Percentiles rank a stretch among this genome's conserved stretches.
Evolutionary conservation across 768 basidiomycete genomes (phyloP).

Genomic region (Tylopilus subfusipes): DNA sequence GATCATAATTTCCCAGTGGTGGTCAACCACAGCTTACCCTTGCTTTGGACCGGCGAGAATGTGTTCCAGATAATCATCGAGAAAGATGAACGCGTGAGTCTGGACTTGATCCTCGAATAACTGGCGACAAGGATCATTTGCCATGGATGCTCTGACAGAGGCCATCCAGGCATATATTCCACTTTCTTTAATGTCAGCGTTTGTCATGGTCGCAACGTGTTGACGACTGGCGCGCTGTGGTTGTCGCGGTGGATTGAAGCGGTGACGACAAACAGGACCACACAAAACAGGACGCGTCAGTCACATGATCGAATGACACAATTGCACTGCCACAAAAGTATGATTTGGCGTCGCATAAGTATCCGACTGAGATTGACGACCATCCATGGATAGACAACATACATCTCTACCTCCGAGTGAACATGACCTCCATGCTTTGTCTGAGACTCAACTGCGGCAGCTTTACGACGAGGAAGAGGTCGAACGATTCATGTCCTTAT

Average conservation of each 20-base stretch:
- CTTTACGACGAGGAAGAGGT: slow-evolving; percentile 65
- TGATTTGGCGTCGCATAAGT: no score
- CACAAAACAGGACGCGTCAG: slow-evolving; percentile 23
- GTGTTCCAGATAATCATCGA: slow-evolving; percentile 72
- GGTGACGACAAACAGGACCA: slow-evolving; percentile 15
- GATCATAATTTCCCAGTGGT: background rate
- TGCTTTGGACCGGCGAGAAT: slow-evolving; percentile 64
- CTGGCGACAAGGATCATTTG: slow-evolving; percentile 66
- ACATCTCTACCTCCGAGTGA: background rate
- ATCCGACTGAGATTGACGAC: background rate
- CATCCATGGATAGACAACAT: slow-evolving; percentile 9
- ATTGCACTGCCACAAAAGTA: background rate
- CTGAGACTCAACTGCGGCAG: slow-evolving; percentile 53
- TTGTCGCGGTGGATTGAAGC: background rate
- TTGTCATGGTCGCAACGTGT: slow-evolving; percentile 8
- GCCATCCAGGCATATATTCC: slow-evolving; percentile 72
- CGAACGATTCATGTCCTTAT: slow-evolving; percentile 55
- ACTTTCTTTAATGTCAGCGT: slow-evolving; percentile 11
- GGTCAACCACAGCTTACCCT: slow-evolving; percentile 48
- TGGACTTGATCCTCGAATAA: slow-evolving; percentile 72
- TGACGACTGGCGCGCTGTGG: background rate
- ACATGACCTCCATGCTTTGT: slow-evolving; percentile 31
- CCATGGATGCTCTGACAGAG: slow-evolving; percentile 63
- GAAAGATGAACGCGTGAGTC: slow-evolving; percentile 71
- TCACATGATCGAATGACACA: slow-evolving; percentile 25